Evolutionary conservation across 2,329 filamentous ascomycete genomes (phyloP).

Genomic region (Chrysoporthe puriensis): DNA sequence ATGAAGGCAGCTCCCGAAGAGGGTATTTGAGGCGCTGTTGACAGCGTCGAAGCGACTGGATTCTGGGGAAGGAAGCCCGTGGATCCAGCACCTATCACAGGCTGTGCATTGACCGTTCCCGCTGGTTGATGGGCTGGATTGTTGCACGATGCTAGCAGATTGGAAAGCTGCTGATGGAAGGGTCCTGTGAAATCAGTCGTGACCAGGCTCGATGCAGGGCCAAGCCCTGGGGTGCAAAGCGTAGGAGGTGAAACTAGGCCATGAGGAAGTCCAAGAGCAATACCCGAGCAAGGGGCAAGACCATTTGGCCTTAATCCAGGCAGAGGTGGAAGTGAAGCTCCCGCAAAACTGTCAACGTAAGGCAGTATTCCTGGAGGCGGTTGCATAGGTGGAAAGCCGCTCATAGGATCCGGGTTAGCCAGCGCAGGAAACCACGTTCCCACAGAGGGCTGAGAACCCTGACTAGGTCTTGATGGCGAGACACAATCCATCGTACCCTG

Average conservation of each 20-base stretch:
- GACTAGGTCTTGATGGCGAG: not conserved
- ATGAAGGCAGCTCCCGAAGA: slow-evolving; percentile 17
- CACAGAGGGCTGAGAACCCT: not conserved
- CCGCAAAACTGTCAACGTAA: not conserved
- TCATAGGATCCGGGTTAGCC: slow-evolving; percentile 1
- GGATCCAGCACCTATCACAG: not conserved
- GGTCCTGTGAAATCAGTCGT: not conserved
- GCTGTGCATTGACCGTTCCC: not conserved
- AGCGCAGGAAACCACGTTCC: slow-evolving; percentile 5
- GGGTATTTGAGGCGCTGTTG: not conserved
- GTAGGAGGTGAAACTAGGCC: not conserved
- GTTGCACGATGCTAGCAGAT: slow-evolving; percentile 16
- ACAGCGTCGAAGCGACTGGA: not conserved
- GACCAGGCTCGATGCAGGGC: not conserved
- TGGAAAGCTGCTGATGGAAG: slow-evolving; percentile 20
- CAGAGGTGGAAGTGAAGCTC: slow-evolving; percentile 2
- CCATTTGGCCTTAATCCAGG: not conserved
- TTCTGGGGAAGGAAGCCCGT: not conserved
- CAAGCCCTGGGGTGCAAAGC: not conserved
- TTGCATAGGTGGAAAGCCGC: not conserved
- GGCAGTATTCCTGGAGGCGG: not conserved
- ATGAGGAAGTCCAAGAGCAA: slow-evolving; percentile 1
- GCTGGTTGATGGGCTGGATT: slow-evolving; percentile 22
- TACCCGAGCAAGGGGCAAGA: not conserved
- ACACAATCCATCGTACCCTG: not conserved